A percentile compares a stretch with the other conserved stretches of the same genome.
phyloP scores from a whole-genome alignment of 2,329 filamentous ascomycete species.

The Arthrocladium fulminans region DNA sequence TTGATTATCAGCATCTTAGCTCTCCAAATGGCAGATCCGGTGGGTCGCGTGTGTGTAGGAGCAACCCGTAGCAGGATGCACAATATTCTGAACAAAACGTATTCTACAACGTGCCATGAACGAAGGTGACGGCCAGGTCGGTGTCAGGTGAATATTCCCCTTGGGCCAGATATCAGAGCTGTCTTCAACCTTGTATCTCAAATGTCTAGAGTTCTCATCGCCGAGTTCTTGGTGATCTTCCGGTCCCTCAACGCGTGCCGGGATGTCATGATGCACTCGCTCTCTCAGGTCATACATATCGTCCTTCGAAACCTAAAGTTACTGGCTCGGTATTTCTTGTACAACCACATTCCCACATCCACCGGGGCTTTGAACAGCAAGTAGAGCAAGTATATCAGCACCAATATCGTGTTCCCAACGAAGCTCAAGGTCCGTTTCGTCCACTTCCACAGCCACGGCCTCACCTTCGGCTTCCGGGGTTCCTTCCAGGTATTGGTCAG shows the following conservation, averaged over 20 bases:
- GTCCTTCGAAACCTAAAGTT: background rate
- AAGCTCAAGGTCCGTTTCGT: conserved; percentile 2
- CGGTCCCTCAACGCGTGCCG: background rate
- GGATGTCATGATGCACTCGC: background rate
- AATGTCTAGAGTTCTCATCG: background rate
- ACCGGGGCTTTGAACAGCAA: conserved; percentile 6
- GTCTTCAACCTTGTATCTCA: background rate
- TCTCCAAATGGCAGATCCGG: no score
- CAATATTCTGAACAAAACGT: no score
- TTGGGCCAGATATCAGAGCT: background rate
- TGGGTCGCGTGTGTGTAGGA: no score
- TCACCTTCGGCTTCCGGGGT: conserved; percentile 3
- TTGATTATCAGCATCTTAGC: no score
- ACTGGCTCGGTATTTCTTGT: conserved; percentile 1
- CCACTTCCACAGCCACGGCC: conserved; percentile 9
- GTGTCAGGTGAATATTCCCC: background rate
- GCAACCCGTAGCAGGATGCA: no score
- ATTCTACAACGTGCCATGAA: no score
- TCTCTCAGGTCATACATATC: background rate
- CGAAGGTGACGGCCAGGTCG: no score
- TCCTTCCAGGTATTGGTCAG: conserved; percentile 3
- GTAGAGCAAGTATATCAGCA: conserved; percentile 5
- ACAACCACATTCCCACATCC: background rate
- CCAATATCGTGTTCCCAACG: conserved; percentile 7
- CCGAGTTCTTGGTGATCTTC: background rate